Base-by-base conservation (phyloP, 805 yeast species). In the Allodekkera sacchari region DNA sequence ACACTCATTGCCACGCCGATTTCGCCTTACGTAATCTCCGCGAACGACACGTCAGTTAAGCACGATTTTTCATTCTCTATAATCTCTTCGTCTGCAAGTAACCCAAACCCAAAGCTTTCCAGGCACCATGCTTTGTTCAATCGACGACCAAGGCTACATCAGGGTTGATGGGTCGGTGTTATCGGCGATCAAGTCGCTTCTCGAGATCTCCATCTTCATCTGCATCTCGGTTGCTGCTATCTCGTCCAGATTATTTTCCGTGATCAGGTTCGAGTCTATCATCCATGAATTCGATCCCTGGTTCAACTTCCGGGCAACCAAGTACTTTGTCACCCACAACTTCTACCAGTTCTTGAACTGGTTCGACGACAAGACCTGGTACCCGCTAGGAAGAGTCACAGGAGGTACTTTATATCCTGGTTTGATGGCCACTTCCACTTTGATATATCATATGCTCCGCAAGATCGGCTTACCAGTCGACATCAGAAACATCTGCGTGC, bases 321-420 rank as follows among this genome's bases (percentile, higher is more conserved):
- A 83, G 57, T 85, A 84, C 57, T 69, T 92, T 43, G 94, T 85
- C 19, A 64, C 73, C 27, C 76, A 85, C 50, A 79, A 92, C 6
- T 89, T 75, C 57, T 81, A 87, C 64, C 88, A 87, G 44, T 94
- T 92, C 52, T 68, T 94, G 50, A 92, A 92, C 57, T 92, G 98
- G 98, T 92, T 92, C 50, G 98, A 92, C 56, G 96, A 89, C 56
- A 75, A 95, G 53, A 89, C 98, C 13, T 92, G 99, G 99, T 92
- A 92, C 57, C 99, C 99, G 13, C 68, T 92, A 44, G 99, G 99
- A 14, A 74, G 99, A 63, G 98, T 92, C 51, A 92, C 98, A 9
- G 99, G 99, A 46, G 98, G 99, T 36, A 94, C 98, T 2, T 61
- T 92, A 40, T 92, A 94, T 52, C 99, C 99, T 4, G 99, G 99